Conservation (phyloP, 169 alveolate species). For the Perkinsus chesapeaki region DNA sequence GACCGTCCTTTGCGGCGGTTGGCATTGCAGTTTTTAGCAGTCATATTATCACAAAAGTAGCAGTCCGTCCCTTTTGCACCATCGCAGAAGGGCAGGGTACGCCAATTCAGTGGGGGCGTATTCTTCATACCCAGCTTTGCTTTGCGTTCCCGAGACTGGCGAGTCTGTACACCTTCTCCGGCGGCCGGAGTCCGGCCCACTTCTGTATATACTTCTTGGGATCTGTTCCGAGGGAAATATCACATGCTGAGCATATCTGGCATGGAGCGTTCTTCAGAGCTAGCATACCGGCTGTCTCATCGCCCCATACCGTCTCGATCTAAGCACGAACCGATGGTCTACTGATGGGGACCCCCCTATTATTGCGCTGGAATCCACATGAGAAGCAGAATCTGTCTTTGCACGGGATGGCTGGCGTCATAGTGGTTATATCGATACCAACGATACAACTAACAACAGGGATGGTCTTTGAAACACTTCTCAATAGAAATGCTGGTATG, state of each 20-base stretch:
- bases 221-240: not conserved
- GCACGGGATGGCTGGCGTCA: no score
- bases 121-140: not conserved
- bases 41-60: not conserved
- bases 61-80: not conserved
- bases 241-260: not conserved
- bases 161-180: not conserved
- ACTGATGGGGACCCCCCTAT: not conserved
- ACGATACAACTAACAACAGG: no score
- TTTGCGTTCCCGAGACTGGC: not conserved
- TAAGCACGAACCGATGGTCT: not conserved
- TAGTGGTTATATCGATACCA: no score
- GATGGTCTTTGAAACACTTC: no score
- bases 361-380: no score
- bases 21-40: not conserved
- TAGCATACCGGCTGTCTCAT: not conserved
- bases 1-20: not conserved
- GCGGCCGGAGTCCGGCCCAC: no score
- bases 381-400: no score
- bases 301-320: not conserved
- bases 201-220: not conserved
- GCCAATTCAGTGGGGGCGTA: not conserved
- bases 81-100: not conserved
- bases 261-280: not conserved
- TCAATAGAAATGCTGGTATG: no score